Base-by-base conservation (phyloP, 2,329 filamentous ascomycete species). In the Keithomyces neogunnii region DNA sequence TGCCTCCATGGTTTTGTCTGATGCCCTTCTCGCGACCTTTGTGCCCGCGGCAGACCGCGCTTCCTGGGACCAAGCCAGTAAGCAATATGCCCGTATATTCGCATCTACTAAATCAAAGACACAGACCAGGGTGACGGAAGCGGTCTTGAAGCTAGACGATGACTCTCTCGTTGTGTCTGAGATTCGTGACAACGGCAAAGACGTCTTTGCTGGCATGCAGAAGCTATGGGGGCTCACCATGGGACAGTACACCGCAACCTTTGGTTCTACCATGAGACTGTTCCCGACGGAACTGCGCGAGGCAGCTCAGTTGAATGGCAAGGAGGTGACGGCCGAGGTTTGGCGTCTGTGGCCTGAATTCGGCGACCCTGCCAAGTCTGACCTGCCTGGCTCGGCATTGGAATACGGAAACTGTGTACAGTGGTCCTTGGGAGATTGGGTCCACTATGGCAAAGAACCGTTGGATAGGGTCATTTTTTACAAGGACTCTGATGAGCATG, bases 381-480 rank as follows among this genome's bases (percentile, higher is more conserved):
- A 67, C 31, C 56, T 71, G 2, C 65, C 66, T 0, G 61, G 61
- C 0, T 50, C 51, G 5, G 51, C 48, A 0, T 36, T 65, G 10
- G 52, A 57, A 9, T 50, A 51, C 1, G 52, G 60, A n/a, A 59
- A 59, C 19, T 69, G 66, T 39, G 30, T 59, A 1, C 55, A 59
- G 3, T 70, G 66, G 66, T 63, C 60, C 35, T 51, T 65, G 4
- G 61, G 60, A 0, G 65, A 69, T 35, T 70, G 63, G 65, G 53
- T 69, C 28, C 61, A 66, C 31, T 69, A 70, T 50, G 65, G 64
- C 0, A 56, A 63, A 8, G 59, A 68, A 51, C 60, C 66, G 2
- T 36, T 70, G 9, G 66, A 70, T 44, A 54, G 62, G 6, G 53
- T 69, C 6, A 42, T 68, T 2, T 60, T 71, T 44, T 59, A 63